phyloP scores from a whole-genome alignment of 331 rosid species.

The Malus hybrid region DNA sequence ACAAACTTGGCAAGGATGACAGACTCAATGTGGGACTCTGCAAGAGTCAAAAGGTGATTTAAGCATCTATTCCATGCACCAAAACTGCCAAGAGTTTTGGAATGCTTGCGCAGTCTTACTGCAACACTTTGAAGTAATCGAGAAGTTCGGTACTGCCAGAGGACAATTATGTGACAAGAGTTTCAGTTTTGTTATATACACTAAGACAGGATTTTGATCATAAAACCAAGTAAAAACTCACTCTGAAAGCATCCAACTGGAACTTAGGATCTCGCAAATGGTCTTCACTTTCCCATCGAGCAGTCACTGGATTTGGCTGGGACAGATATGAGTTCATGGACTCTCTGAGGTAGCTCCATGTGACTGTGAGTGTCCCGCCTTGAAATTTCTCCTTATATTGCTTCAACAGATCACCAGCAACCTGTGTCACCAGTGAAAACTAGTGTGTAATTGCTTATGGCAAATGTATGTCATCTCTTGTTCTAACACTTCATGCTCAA shows the following conservation, averaged over 20 bases:
- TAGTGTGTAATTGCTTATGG: neutral
- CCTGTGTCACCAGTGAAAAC: conserved; percentile 39
- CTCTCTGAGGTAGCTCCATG: conserved; percentile 87
- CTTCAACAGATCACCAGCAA: conserved; percentile 80
- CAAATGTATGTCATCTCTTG: neutral
- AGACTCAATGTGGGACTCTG: conserved; percentile 90
- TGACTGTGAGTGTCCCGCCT: conserved; percentile 83
- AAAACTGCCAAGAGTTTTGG: conserved; percentile 76
- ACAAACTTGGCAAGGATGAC: conserved; percentile 87
- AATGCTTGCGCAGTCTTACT: conserved; percentile 74
- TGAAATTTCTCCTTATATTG: conserved; percentile 75
- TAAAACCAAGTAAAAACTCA: conserved; percentile 38
- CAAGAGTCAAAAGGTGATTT: conserved; percentile 90
- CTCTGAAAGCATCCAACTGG: conserved; percentile 96
- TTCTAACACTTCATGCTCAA: no score
- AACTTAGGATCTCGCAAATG: conserved; percentile 87
- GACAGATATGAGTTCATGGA: conserved; percentile 89
- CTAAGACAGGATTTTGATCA: neutral
- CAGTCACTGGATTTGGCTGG: conserved; percentile 93
- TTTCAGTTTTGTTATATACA: neutral
- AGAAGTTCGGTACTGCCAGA: conserved; percentile 84
- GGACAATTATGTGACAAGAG: conserved; percentile 15
- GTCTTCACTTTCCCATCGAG: conserved; percentile 86
- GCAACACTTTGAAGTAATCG: conserved; percentile 89
- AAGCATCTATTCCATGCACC: conserved; percentile 99